Percentiles rank a stretch among this genome's conserved stretches.
Conservation (phyloP, 2,329 filamentous ascomycete species). For the Aspergillus chevalieri region DNA sequence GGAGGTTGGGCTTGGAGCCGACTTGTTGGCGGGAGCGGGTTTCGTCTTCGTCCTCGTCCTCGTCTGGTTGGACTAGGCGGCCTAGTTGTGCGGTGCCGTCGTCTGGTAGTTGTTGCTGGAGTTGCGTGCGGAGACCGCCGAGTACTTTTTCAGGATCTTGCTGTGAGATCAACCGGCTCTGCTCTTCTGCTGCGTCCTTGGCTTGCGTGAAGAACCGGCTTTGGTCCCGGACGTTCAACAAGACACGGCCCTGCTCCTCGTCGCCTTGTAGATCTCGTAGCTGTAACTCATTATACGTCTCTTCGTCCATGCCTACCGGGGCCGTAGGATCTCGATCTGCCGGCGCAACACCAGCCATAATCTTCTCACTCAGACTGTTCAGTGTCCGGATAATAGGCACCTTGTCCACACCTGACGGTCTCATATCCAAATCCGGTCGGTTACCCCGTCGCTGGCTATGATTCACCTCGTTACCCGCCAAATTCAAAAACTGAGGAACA, state of each 20-base stretch:
- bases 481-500: constrained; percentile 82
- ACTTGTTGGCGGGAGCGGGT: constrained; percentile 50
- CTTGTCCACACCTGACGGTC: constrained; percentile 65
- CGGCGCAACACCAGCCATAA: constrained; percentile 80
- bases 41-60: constrained; percentile 52
- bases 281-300: constrained; percentile 66
- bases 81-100: constrained; percentile 62
- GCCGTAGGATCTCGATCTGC: constrained; percentile 64
- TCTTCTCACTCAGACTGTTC: constrained; percentile 86
- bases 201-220: constrained; percentile 66
- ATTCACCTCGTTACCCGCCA: constrained; percentile 93
- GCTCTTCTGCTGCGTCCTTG: constrained; percentile 35
- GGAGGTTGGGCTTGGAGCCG: constrained; percentile 62
- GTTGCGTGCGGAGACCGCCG: constrained; percentile 55
- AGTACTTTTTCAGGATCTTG: constrained; percentile 67
- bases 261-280: constrained; percentile 75
- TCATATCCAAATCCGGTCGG: constrained; percentile 82
- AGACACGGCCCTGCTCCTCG: constrained; percentile 67
- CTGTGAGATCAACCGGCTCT: constrained; percentile 56
- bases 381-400: constrained; percentile 83
- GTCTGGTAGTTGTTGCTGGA: constrained; percentile 45
- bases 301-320: constrained; percentile 63
- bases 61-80: constrained; percentile 50
- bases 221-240: constrained; percentile 83
- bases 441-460: constrained; percentile 84